phyloP scores from a whole-genome alignment of 768 basidiomycete species.

The Collybiopsis confluens region DNA sequence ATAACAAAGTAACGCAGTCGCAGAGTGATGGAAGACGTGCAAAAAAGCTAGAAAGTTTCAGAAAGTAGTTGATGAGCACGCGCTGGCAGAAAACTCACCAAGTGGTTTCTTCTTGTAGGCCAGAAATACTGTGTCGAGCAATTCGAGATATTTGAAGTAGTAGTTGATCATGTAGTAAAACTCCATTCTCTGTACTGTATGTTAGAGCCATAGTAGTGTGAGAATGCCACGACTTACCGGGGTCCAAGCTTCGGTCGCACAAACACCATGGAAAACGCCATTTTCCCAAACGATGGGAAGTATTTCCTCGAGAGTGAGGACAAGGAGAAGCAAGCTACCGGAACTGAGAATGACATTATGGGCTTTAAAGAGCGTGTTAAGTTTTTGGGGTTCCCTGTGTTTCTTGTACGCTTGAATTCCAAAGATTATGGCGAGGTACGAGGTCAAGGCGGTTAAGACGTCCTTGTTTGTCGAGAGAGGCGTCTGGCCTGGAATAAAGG shows the following conservation, averaged over 20 bases:
- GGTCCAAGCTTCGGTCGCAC: conserved; percentile 78
- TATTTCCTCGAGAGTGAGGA: conserved; percentile 91
- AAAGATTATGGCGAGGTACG: conserved; percentile 89
- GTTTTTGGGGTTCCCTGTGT: conserved; percentile 64
- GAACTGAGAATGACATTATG: conserved; percentile 88
- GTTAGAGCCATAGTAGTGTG: not conserved
- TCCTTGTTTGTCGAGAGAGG: conserved; percentile 79
- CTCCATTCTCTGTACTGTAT: conserved; percentile 65
- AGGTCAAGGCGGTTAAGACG: conserved; percentile 65
- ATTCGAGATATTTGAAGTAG: conserved; percentile 96
- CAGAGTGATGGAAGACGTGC: conserved; percentile 99
- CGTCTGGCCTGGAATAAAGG: conserved; percentile 70
- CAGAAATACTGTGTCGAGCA: conserved; percentile 95
- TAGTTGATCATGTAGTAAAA: conserved; percentile 99
- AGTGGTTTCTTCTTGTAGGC: conserved; percentile 98
- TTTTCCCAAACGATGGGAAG: conserved; percentile 70
- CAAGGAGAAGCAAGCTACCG: conserved; percentile 81
- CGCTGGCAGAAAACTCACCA: conserved; percentile 47
- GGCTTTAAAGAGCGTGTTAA: conserved; percentile 79
- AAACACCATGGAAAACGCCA: conserved; percentile 75
- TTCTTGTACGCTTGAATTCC: conserved; percentile 82
- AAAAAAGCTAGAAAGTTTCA: conserved; percentile 66
- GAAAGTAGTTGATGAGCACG: not conserved
- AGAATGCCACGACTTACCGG: conserved; percentile 49
- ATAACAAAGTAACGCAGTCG: conserved; percentile 92